Percentiles rank a stretch among this genome's conserved stretches.
Conservation (phyloP, 805 yeast species). For the Ogataea paraovalis region DNA sequence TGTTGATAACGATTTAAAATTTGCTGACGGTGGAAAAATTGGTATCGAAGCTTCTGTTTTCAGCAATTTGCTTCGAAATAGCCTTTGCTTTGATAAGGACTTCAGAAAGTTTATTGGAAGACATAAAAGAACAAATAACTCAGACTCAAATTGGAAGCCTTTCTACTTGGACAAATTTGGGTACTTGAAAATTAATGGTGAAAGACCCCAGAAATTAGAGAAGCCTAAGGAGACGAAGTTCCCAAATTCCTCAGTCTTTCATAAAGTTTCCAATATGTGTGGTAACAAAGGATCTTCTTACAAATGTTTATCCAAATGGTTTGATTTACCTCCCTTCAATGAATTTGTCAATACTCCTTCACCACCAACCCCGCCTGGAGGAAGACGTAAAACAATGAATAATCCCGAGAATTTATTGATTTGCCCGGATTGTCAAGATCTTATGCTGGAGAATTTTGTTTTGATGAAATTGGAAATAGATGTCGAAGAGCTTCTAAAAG, state of each 20-base stretch:
- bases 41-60: conserved; percentile 30
- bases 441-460: conserved; percentile 26
- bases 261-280: conserved; percentile 22
- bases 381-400: conserved; percentile 19
- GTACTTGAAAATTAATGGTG: conserved; percentile 17
- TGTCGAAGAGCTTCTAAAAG: conserved; percentile 25
- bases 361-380: conserved; percentile 34
- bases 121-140: conserved; percentile 11
- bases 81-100: conserved; percentile 24
- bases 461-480: conserved; percentile 29
- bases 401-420: conserved; percentile 32
- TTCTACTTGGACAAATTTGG: conserved; percentile 29
- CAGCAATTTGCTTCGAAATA: conserved; percentile 27
- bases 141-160: conserved; percentile 24
- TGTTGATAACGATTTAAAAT: conserved; percentile 26
- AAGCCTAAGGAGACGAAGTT: conserved; percentile 22
- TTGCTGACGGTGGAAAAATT: conserved; percentile 15
- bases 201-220: conserved; percentile 3
- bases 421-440: conserved; percentile 28
- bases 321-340: conserved; percentile 34
- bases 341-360: conserved; percentile 30
- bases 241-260: conserved; percentile 29
- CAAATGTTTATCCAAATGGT: conserved; percentile 33
- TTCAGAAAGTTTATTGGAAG: conserved; percentile 25
- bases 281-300: conserved; percentile 24